A percentile compares a stretch with the other conserved stretches of the same genome.
phyloP scores from a whole-genome alignment of 2,329 filamentous ascomycete species.

The Talaromyces funiculosus region DNA sequence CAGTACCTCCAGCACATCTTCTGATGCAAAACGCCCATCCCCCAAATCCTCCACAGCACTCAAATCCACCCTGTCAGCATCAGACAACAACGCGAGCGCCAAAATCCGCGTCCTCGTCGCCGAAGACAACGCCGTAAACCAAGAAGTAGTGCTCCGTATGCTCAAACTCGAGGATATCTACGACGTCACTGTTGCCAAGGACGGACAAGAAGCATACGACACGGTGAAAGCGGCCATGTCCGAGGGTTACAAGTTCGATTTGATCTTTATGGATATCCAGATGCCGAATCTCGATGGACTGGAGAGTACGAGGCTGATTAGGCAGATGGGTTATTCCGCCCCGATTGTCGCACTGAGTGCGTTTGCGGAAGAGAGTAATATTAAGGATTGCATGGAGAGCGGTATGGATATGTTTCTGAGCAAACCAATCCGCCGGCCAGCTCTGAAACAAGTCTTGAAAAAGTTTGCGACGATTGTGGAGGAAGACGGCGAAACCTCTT shows the following conservation, averaged over 20 bases:
- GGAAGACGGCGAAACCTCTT: background rate
- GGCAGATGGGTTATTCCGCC: slow-evolving; percentile 76
- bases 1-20: background rate
- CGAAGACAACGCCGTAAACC: slow-evolving; percentile 66
- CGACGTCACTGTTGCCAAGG: slow-evolving; percentile 81
- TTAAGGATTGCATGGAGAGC: slow-evolving; percentile 77
- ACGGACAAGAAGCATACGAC: slow-evolving; percentile 82
- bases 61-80: slow-evolving; percentile 37
- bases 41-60: no score
- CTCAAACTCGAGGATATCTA: slow-evolving; percentile 47
- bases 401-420: slow-evolving; percentile 88
- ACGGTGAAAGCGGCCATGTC: slow-evolving; percentile 78
- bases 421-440: slow-evolving; percentile 71
- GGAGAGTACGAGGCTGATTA: slow-evolving; percentile 77
- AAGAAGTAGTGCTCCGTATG: slow-evolving; percentile 59
- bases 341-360: slow-evolving; percentile 89
- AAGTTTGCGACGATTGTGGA: slow-evolving; percentile 67
- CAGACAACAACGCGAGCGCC: slow-evolving; percentile 55
- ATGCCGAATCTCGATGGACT: slow-evolving; percentile 93
- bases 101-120: slow-evolving; percentile 80
- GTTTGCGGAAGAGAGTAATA: slow-evolving; percentile 84
- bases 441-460: slow-evolving; percentile 77
- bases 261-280: slow-evolving; percentile 93
- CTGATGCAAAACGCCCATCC: background rate
- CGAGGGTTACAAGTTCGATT: slow-evolving; percentile 64